Conservation (phyloP, 345 rosid genomes). For the Populus ilicifolia region DNA sequence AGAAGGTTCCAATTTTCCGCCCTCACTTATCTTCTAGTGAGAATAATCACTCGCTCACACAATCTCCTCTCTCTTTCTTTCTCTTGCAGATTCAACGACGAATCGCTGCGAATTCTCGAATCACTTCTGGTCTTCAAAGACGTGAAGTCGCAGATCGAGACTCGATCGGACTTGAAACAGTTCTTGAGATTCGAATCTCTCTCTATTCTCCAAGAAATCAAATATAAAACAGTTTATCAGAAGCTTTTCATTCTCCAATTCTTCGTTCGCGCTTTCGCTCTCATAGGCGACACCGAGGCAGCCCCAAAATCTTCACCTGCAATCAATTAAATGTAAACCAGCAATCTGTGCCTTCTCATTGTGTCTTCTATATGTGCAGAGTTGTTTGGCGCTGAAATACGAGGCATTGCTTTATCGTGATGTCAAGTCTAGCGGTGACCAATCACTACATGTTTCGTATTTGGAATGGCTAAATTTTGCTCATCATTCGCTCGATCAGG, state of each 20-base stretch:
- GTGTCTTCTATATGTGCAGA: slow-evolving; percentile 28
- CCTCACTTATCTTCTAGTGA: background rate
- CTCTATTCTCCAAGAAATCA: slow-evolving; percentile 35
- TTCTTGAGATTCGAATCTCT: slow-evolving; percentile 52
- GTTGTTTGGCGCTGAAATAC: slow-evolving; percentile 68
- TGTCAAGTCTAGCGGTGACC: slow-evolving; percentile 38
- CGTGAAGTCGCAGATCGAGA: slow-evolving; percentile 38
- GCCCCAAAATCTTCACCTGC: background rate
- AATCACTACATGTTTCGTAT: slow-evolving; percentile 50
- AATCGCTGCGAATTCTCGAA: slow-evolving; percentile 57
- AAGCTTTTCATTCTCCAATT: slow-evolving; percentile 68
- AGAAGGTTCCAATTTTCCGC: slow-evolving; percentile 38
- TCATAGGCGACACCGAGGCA: slow-evolving; percentile 70
- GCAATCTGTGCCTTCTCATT: background rate
- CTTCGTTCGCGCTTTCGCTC: slow-evolving; percentile 69
- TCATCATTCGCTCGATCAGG: slow-evolving; percentile 44
- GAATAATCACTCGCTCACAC: background rate
- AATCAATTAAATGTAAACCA: background rate
- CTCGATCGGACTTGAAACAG: slow-evolving; percentile 39
- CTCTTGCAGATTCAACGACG: slow-evolving; percentile 53
- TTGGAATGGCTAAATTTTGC: slow-evolving; percentile 71
- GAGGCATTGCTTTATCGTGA: slow-evolving; percentile 67
- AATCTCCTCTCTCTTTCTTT: background rate
- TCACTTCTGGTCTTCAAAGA: slow-evolving; percentile 48
- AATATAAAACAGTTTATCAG: slow-evolving; percentile 36